phyloP scores from a whole-genome alignment of 345 rosid genomes.

The Hibiscus tridactylites region DNA sequence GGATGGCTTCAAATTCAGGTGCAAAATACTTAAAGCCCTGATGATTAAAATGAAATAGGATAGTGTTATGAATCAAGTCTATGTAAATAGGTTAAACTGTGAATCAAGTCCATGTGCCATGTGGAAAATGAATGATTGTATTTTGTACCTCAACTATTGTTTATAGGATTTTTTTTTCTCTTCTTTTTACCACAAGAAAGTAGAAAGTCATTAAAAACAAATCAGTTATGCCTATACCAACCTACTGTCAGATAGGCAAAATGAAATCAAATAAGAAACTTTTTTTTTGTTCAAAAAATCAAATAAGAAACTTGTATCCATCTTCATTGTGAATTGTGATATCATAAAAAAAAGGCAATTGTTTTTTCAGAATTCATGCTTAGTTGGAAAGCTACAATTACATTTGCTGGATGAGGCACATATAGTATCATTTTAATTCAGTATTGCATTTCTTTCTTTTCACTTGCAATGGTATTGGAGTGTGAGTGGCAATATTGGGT shows the following conservation, averaged over 20 bases:
- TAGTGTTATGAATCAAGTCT: not conserved
- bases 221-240: not conserved
- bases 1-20: constrained; percentile 78
- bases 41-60: not conserved
- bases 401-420: not conserved
- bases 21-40: constrained; percentile 47
- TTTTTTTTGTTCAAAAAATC: no score
- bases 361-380: not conserved
- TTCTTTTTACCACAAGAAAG: not conserved
- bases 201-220: no score
- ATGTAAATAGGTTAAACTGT: not conserved
- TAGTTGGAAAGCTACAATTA: not conserved
- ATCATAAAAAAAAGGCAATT: not conserved
- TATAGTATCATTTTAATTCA: not conserved
- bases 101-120: not conserved
- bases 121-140: not conserved
- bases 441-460: not conserved
- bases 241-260: not conserved
- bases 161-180: not conserved
- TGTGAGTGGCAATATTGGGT: no score
- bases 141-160: not conserved
- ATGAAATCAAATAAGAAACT: no score
- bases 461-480: not conserved
- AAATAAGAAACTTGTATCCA: no score
- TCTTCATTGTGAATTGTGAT: not conserved